Percentiles rank a stretch among this genome's conserved stretches.
Evolutionary conservation across 2,329 filamentous ascomycete species (phyloP).

Genomic region (Fusarium oxysporum): DNA sequence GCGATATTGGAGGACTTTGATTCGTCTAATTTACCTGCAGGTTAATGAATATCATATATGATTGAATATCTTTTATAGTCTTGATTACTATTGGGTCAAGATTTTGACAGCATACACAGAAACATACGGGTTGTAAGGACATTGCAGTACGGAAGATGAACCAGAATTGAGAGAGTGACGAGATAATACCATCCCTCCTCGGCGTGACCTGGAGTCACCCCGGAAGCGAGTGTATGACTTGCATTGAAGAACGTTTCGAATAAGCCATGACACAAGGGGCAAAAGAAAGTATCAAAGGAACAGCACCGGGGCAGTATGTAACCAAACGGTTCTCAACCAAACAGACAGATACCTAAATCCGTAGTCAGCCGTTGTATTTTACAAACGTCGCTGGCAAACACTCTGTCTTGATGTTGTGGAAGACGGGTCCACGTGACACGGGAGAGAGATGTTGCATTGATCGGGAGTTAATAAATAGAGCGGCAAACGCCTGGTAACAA

Average conservation of each 20-base stretch:
- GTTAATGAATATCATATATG: neutral
- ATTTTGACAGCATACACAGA: neutral
- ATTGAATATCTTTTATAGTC: neutral
- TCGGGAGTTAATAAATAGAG: constrained; percentile 6
- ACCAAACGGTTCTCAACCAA: neutral
- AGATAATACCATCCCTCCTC: neutral
- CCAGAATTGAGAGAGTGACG: neutral
- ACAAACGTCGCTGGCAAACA: neutral
- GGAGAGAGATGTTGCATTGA: neutral
- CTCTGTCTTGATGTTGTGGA: neutral
- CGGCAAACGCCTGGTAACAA: constrained; percentile 3
- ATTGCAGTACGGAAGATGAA: neutral
- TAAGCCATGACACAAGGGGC: neutral
- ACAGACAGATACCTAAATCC: neutral
- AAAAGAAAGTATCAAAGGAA: neutral
- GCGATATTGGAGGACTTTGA: neutral
- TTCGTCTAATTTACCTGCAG: neutral
- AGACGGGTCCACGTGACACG: constrained; percentile 14
- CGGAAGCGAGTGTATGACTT: neutral
- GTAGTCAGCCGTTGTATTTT: neutral
- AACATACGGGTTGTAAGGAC: neutral
- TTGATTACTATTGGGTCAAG: neutral
- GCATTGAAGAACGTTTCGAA: neutral
- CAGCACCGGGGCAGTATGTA: neutral
- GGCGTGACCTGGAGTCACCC: neutral